Evolutionary conservation across 352 stramenopile genomes (phyloP).

Genomic region (Globisporangium rhizosaccharum): DNA sequence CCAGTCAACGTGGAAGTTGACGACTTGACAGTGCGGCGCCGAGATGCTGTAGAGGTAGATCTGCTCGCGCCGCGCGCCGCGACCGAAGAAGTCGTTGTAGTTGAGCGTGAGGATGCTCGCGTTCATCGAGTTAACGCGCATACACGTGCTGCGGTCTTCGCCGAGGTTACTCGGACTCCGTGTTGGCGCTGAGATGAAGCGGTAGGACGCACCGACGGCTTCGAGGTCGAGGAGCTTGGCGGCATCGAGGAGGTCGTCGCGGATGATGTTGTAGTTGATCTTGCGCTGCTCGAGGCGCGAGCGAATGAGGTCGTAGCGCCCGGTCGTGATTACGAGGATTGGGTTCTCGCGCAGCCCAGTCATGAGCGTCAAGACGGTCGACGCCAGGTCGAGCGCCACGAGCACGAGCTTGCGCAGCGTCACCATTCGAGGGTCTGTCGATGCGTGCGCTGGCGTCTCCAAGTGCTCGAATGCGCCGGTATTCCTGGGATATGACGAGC

Average conservation of each 20-base stretch:
- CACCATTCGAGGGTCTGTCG: neutral
- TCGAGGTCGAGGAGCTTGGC: slow-evolving; percentile 11
- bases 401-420: slow-evolving; percentile 14
- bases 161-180: slow-evolving; percentile 26
- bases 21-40: slow-evolving; percentile 26
- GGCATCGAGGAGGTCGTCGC: slow-evolving; percentile 12
- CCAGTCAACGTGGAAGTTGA: slow-evolving; percentile 33
- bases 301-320: slow-evolving; percentile 16
- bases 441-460: too few species aligned
- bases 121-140: slow-evolving; percentile 41
- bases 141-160: slow-evolving; percentile 33
- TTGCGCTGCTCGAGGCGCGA: slow-evolving; percentile 12
- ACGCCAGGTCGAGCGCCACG: slow-evolving; percentile 15
- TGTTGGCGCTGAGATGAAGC: slow-evolving; percentile 22
- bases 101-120: slow-evolving; percentile 23
- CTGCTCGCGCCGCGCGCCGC: slow-evolving; percentile 22
- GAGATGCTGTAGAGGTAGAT: slow-evolving; percentile 40
- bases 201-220: neutral
- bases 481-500: too few species aligned
- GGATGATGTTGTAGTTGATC: slow-evolving; percentile 28
- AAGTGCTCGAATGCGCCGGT: neutral
- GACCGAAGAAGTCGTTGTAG: slow-evolving; percentile 39
- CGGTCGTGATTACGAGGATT: slow-evolving; percentile 14
- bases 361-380: slow-evolving; percentile 23
- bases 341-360: slow-evolving; percentile 27